Evolutionary conservation across 257 asterid genomes (phyloP), one percentile per base, ranked within the genome.

Genomic region (Oldenlandia corymbosa): DNA sequence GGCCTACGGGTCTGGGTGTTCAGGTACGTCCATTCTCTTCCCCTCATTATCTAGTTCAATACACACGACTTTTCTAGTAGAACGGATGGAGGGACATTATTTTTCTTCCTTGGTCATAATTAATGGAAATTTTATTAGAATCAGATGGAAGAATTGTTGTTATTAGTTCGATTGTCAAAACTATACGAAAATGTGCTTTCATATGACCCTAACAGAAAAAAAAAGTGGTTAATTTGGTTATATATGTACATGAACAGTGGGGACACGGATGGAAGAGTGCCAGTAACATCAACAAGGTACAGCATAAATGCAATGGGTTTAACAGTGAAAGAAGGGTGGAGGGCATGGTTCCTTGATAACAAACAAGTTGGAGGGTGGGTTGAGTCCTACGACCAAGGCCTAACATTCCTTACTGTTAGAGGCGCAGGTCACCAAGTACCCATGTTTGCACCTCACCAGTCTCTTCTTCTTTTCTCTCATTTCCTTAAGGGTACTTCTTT

Each of bases 1-100:
- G 85, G 82, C 30, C 24, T 80, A 16, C 70, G 80, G 23, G 47
- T 76, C 46, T 80, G 85, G 85, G 62, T 76, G 24, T 79, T 66
- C 73, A 79, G 84, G 84, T 79, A 66, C 46, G 5, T n/a, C 4
- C 14, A 14, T 8, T 12, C 21, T 5, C 18, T 16, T n/a, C 16
- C 5, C 37, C 1, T 27, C 5, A 18, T 0, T 49, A 10, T 7
- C 30, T n/a, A n/a, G n/a, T n/a, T n/a, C n/a, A n/a, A n/a, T n/a
- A n/a, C n/a, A n/a, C n/a, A n/a, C n/a, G n/a, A n/a, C n/a, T n/a
- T n/a, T n/a, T n/a, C n/a, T n/a, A n/a, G n/a, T n/a, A n/a, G n/a
- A n/a, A n/a, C n/a, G n/a, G n/a, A n/a, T n/a, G n/a, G n/a, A n/a
- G n/a, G n/a, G n/a, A n/a, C n/a, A 14, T 43, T 43, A 9, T 11